phyloP scores from a whole-genome alignment of 2,329 filamentous ascomycete genomes.

The Pseudofabraea citricarpa region DNA sequence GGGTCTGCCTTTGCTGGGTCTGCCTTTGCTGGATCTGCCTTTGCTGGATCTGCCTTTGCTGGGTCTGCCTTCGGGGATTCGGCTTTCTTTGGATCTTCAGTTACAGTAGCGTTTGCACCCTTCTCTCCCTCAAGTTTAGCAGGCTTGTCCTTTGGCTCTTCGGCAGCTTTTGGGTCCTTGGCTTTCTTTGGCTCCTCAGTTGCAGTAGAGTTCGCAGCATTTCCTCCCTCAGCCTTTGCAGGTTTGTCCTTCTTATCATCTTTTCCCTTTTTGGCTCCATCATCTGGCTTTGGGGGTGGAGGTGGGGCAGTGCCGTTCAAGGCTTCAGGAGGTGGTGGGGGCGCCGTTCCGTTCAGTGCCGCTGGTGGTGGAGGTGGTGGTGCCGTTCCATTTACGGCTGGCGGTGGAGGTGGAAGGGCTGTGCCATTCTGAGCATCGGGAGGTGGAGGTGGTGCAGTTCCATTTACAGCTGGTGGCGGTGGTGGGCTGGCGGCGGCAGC shows the following conservation, averaged over 20 bases:
- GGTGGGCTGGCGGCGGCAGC: background rate
- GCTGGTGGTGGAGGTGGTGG: conserved; percentile 4
- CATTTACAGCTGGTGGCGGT: background rate
- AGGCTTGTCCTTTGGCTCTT: background rate
- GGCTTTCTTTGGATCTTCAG: no score
- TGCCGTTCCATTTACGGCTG: conserved; percentile 8
- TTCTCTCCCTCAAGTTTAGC: background rate
- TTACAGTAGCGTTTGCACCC: background rate
- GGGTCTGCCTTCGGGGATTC: background rate
- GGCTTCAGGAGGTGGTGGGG: background rate
- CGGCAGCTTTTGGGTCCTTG: background rate
- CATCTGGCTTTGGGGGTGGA: background rate
- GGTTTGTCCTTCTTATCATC: background rate
- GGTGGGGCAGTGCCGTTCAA: background rate
- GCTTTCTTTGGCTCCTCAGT: background rate
- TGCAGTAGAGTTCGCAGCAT: background rate
- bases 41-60: background rate
- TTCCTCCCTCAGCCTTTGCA: background rate
- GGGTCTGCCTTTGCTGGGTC: background rate
- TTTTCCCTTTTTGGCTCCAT: background rate
- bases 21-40: background rate
- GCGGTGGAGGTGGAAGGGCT: conserved; percentile 3
- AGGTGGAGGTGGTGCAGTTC: background rate
- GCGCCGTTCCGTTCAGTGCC: background rate
- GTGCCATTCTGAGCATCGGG: conserved; percentile 4